These are phyloP conservation scores for Sarocladiaceae sp. DNA, from an alignment of 2,329 filamentous ascomycete genomes.

Conservation along the genomic window DNA sequence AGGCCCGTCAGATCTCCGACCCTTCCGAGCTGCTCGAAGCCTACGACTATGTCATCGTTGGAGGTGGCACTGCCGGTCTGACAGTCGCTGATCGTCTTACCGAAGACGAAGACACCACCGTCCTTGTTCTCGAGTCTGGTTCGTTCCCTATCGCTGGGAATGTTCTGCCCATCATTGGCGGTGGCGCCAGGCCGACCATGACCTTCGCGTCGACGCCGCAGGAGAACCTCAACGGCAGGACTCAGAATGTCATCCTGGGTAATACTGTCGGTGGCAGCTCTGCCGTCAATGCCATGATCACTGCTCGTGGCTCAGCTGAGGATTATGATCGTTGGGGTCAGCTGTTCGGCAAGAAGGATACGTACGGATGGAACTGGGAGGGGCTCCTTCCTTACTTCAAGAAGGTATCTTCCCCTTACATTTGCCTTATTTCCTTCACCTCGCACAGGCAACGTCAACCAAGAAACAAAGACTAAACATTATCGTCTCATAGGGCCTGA, in stretches of 20 bases:
- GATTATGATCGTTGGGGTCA: constrained; percentile 17
- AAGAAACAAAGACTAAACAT: too few relatives aligned
- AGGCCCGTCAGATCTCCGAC: constrained; percentile 1
- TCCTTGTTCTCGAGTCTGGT: constrained; percentile 34
- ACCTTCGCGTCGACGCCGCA: constrained; percentile 18
- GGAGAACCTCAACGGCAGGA: constrained; percentile 16
- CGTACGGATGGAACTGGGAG: constrained; percentile 30
- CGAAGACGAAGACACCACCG: constrained; percentile 24
- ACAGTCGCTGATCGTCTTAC: constrained; percentile 32
- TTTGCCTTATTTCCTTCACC: neutral
- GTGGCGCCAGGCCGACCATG: neutral
- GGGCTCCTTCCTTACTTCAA: constrained; percentile 21
- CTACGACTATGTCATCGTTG: constrained; percentile 24
- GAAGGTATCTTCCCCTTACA: constrained; percentile 9
- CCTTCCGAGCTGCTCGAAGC: neutral
- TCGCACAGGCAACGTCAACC: neutral
- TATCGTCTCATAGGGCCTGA: neutral
- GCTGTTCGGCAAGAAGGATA: neutral
- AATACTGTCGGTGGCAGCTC: constrained; percentile 25
- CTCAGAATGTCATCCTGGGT: constrained; percentile 17
- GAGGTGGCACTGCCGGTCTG: constrained; percentile 31
- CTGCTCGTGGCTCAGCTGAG: constrained; percentile 19
- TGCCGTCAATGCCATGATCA: constrained; percentile 26
- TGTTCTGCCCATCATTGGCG: neutral
- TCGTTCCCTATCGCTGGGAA: neutral